Evolutionary conservation across 495 filamentous ascomycete genomes (phyloP).

Genomic region (Aspergillus saccharolyticus): DNA sequence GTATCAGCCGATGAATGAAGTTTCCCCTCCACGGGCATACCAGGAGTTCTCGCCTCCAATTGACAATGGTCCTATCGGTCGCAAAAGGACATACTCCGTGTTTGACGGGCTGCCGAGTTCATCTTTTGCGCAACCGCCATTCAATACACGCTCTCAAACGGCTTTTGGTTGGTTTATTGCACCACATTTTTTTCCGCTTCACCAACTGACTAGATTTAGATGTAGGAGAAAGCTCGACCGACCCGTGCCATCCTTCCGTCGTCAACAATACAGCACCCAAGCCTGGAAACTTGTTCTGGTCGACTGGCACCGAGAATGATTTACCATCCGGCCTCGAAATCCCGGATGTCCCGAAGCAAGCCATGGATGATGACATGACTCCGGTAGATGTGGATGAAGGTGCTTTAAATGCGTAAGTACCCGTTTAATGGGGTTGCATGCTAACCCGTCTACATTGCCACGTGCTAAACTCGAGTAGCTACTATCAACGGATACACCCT

Average conservation of each 20-base stretch:
- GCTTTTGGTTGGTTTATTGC: slow-evolving; percentile 28
- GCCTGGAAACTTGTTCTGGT: slow-evolving; percentile 38
- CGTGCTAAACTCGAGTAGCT: slow-evolving; percentile 44
- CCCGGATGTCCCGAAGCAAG: slow-evolving; percentile 32
- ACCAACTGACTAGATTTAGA: slow-evolving; percentile 22
- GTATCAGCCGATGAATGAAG: slow-evolving; percentile 45
- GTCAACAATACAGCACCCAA: slow-evolving; percentile 29
- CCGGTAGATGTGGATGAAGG: slow-evolving; percentile 41
- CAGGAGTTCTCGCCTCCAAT: slow-evolving; percentile 48
- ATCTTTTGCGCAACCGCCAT: slow-evolving; percentile 41
- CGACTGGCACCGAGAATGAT: slow-evolving; percentile 33
- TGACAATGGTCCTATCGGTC: slow-evolving; percentile 32
- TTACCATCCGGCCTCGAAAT: slow-evolving; percentile 35
- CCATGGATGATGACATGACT: slow-evolving; percentile 37
- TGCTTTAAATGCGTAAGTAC: slow-evolving; percentile 39
- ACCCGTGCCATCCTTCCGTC: slow-evolving; percentile 37
- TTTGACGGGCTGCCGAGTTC: slow-evolving; percentile 47
- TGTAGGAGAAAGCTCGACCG: slow-evolving; percentile 35
- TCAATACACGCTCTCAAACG: slow-evolving; percentile 41
- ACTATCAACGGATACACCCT: slow-evolving; percentile 66
- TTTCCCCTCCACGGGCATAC: slow-evolving; percentile 38
- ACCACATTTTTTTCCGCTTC: neutral
- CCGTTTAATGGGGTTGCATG: neutral
- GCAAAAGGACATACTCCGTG: slow-evolving; percentile 55
- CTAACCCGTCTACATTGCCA: neutral